Conservation (phyloP, 805 yeast species). For the Candida khao-thaluensis region DNA sequence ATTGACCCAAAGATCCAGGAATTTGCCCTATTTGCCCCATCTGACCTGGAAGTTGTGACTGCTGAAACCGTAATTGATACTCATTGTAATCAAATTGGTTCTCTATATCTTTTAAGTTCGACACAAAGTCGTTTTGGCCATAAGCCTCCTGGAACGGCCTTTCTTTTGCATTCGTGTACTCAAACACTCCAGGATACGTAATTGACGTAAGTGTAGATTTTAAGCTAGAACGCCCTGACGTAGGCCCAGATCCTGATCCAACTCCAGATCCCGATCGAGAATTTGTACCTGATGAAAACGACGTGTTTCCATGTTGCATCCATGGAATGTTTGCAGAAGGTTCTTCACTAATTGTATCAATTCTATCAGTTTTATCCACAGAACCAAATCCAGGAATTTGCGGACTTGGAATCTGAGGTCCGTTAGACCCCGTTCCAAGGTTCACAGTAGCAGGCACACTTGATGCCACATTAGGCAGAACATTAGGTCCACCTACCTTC, state of each 20-base stretch:
- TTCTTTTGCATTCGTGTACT: neutral
- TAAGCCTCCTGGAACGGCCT: neutral
- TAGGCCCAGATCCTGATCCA: constrained; percentile 1
- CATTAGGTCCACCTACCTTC: too few species aligned
- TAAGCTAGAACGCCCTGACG: neutral
- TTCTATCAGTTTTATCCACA: constrained; percentile 11
- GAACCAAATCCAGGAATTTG: constrained; percentile 5
- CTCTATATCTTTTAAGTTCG: constrained; percentile 9
- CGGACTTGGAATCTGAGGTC: neutral
- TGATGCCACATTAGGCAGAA: too few species aligned
- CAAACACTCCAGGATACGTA: constrained; percentile 2
- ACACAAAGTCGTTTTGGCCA: constrained; percentile 5
- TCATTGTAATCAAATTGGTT: constrained; percentile 7
- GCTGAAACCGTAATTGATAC: neutral
- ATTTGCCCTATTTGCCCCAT: neutral
- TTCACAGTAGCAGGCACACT: too few species aligned
- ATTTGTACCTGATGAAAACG: constrained; percentile 1
- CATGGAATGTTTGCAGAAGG: constrained; percentile 23
- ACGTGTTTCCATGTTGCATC: neutral
- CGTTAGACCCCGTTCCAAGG: too few species aligned
- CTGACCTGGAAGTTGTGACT: neutral
- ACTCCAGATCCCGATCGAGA: constrained; percentile 1
- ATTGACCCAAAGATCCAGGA: neutral
- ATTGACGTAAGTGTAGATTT: constrained; percentile 1
- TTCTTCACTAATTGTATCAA: constrained; percentile 31